Evolutionary conservation across 306 rosid species (phyloP).

Genomic region (Vigna mungo): DNA sequence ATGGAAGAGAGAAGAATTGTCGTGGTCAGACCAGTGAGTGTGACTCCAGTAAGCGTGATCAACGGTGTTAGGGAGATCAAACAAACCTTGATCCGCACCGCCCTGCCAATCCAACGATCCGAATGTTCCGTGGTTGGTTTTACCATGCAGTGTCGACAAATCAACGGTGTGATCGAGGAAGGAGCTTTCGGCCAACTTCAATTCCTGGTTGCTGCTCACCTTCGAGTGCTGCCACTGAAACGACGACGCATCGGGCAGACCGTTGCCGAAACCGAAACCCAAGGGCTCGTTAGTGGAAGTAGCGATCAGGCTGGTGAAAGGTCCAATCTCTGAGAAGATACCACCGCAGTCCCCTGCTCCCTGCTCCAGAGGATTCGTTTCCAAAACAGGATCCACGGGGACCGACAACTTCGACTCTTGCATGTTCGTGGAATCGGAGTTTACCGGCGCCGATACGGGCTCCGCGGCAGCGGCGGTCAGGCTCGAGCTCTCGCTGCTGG

Average conservation of each 20-base stretch:
- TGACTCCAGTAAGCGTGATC: constrained; percentile 95
- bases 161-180: constrained; percentile 65
- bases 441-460: constrained; percentile 56
- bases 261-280: constrained; percentile 58
- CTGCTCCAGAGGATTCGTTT: constrained; percentile 44
- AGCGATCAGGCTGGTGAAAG: constrained; percentile 65
- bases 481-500: constrained; percentile 93
- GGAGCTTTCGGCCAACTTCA: constrained; percentile 62
- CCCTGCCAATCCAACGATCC: constrained; percentile 91
- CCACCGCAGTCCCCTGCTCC: constrained; percentile 59
- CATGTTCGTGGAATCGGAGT: constrained; percentile 41
- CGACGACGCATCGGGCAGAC: constrained; percentile 58
- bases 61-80: constrained; percentile 82
- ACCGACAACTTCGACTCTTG: constrained; percentile 54
- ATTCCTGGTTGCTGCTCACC: constrained; percentile 43
- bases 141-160: constrained; percentile 56
- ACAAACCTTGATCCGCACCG: constrained; percentile 71
- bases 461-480: constrained; percentile 75
- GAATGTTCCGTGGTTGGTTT: constrained; percentile 57
- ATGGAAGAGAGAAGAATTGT: constrained; percentile 69
- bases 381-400: constrained; percentile 41
- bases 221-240: constrained; percentile 62
- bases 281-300: constrained; percentile 63
- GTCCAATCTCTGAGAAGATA: constrained; percentile 81
- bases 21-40: constrained; percentile 87